Percentiles rank a stretch among this genome's conserved stretches.
These are phyloP conservation scores for Globisporangium paddicum DNA, from an alignment of 352 stramenopile genomes.

Conservation along the genomic window DNA sequence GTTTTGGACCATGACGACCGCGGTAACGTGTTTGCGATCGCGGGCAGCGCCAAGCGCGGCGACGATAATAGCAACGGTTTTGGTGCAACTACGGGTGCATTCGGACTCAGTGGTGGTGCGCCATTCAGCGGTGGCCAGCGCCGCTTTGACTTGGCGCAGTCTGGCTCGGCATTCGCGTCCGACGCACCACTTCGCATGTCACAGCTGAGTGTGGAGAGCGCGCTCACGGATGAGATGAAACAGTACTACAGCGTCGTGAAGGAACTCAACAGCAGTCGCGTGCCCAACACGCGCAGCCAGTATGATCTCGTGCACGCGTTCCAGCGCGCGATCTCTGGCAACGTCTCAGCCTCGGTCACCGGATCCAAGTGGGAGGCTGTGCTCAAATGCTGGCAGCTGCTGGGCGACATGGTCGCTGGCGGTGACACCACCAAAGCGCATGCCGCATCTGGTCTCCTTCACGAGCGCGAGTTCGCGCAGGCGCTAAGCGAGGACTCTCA, in stretches of 20 bases:
- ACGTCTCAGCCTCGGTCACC: slow-evolving; percentile 50
- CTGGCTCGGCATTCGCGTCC: slow-evolving; percentile 17
- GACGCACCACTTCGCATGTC: slow-evolving; percentile 51
- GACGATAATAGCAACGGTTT: slow-evolving; percentile 13
- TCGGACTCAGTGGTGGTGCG: slow-evolving; percentile 38
- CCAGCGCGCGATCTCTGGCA: slow-evolving; percentile 40
- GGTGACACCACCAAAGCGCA: slow-evolving; percentile 36
- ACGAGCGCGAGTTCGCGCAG: slow-evolving; percentile 54
- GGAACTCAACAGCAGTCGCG: slow-evolving; percentile 63
- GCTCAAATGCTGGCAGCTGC: slow-evolving; percentile 80
- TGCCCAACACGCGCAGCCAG: slow-evolving; percentile 65
- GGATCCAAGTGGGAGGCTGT: slow-evolving; percentile 72
- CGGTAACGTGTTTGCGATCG: slow-evolving; percentile 43
- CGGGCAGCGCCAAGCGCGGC: slow-evolving; percentile 28
- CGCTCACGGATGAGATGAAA: slow-evolving; percentile 85
- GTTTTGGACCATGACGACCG: slow-evolving; percentile 38
- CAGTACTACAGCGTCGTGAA: slow-evolving; percentile 67
- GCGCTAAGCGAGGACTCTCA: slow-evolving; percentile 30
- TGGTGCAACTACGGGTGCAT: slow-evolving; percentile 15
- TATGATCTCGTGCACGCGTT: slow-evolving; percentile 64
- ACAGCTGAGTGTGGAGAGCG: slow-evolving; percentile 53
- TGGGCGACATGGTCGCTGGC: slow-evolving; percentile 56
- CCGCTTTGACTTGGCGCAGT: slow-evolving; percentile 42
- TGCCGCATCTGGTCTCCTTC: slow-evolving; percentile 20
- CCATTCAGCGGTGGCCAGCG: slow-evolving; percentile 40